phyloP scores from a whole-genome alignment of 2,329 filamentous ascomycete species.

The Cadophora sp. region DNA sequence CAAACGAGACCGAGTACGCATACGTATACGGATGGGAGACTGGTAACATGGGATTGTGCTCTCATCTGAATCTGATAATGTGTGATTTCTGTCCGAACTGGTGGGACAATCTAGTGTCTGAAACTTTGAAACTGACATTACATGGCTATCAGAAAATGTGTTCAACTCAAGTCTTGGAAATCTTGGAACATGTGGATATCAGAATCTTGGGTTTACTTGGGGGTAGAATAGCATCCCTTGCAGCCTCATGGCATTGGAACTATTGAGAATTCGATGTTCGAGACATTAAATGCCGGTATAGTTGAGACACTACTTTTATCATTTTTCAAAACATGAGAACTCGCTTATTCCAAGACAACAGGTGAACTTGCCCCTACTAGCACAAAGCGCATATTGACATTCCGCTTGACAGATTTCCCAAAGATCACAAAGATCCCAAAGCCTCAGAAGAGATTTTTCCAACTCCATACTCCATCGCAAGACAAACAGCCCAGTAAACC shows the following conservation, averaged over 20 bases:
- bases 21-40: neutral
- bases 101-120: neutral
- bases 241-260: neutral
- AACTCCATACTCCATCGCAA: neutral
- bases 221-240: neutral
- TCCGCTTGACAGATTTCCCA: neutral
- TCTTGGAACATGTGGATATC: neutral
- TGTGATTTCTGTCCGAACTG: neutral
- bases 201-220: too few relatives aligned
- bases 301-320: neutral
- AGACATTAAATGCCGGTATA: neutral
- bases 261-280: neutral
- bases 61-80: too few relatives aligned
- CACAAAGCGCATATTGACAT: neutral
- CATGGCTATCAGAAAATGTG: too few relatives aligned
- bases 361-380: neutral
- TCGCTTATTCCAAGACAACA: conserved; percentile 4
- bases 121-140: too few relatives aligned
- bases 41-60: neutral
- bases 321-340: conserved; percentile 3
- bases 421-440: too few relatives aligned
- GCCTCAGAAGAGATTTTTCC: neutral
- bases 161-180: neutral
- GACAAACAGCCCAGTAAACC: neutral
- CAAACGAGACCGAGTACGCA: neutral